Percentiles rank a stretch among this genome's conserved stretches.
Evolutionary conservation across 805 yeast species (phyloP).

Genomic region (Candida rishiriensis): DNA sequence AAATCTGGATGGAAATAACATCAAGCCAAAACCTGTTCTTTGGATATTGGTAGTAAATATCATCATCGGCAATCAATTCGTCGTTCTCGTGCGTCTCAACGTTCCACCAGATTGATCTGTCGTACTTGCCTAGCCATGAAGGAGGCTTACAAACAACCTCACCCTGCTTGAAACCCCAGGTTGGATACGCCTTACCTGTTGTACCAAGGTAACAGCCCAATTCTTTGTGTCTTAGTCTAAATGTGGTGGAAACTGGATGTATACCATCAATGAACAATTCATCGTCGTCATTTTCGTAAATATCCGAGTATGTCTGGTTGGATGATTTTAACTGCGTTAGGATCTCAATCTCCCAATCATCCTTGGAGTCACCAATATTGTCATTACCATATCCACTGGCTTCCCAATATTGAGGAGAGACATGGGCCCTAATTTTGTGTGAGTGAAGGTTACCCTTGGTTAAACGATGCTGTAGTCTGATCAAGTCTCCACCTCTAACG

Average conservation of each 20-base stretch:
- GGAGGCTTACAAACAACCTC: conserved; percentile 67
- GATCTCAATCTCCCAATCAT: conserved; percentile 73
- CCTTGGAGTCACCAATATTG: conserved; percentile 63
- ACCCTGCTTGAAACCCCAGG: conserved; percentile 98
- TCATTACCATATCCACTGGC: conserved; percentile 72
- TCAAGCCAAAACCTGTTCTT: conserved; percentile 58
- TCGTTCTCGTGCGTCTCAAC: conserved; percentile 63
- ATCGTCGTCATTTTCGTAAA: conserved; percentile 30
- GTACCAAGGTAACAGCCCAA: conserved; percentile 84
- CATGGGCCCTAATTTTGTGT: conserved; percentile 62
- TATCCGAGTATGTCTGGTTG: conserved; percentile 19
- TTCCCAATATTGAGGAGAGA: conserved; percentile 45
- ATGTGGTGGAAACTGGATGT: conserved; percentile 80
- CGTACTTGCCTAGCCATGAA: conserved; percentile 31
- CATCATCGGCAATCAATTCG: conserved; percentile 35
- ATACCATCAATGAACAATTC: conserved; percentile 41
- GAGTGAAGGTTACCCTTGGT: conserved; percentile 70
- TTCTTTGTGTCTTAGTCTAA: conserved; percentile 65
- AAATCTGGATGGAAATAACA: conserved; percentile 65
- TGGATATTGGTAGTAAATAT: conserved; percentile 36
- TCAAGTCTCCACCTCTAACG: conserved; percentile 54
- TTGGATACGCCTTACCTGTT: conserved; percentile 76
- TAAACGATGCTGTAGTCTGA: conserved; percentile 58
- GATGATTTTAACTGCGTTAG: conserved; percentile 45
- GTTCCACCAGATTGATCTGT: conserved; percentile 78